Evolutionary conservation across 495 filamentous ascomycete species (phyloP).

Genomic region (Tuber umbilicatum): DNA sequence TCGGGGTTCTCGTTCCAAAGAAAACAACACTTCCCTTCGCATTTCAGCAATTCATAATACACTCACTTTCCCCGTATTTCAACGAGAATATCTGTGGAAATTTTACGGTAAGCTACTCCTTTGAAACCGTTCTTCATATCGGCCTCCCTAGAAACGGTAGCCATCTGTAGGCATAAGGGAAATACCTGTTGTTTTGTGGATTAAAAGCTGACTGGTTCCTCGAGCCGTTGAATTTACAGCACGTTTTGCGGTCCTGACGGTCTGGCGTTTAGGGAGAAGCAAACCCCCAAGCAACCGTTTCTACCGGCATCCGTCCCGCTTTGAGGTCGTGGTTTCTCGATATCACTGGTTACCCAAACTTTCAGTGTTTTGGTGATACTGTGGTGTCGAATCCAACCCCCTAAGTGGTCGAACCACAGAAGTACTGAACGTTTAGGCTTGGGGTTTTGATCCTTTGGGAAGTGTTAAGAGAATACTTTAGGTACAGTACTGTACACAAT

Average conservation of each 20-base stretch:
- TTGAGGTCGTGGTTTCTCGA: slow-evolving; percentile 5
- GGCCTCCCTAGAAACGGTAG: slow-evolving; percentile 9
- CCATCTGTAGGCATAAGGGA: slow-evolving; percentile 3
- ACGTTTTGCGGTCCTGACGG: slow-evolving; percentile 3
- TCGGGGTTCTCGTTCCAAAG: neutral
- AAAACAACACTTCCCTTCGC: neutral
- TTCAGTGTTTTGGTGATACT: slow-evolving; percentile 5
- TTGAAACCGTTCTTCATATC: neutral
- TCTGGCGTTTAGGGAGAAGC: slow-evolving; percentile 12
- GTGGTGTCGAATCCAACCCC: slow-evolving; percentile 6
- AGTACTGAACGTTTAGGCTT: neutral
- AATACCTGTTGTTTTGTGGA: slow-evolving; percentile 8
- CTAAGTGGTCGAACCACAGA: neutral
- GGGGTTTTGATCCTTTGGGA: neutral
- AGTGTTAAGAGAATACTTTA: neutral
- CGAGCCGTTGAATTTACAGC: slow-evolving; percentile 2
- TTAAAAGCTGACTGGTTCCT: slow-evolving; percentile 24
- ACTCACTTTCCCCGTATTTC: neutral
- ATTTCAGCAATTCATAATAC: neutral
- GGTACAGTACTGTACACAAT: neutral
- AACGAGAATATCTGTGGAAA: neutral
- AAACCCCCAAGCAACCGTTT: slow-evolving; percentile 2
- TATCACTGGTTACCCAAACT: slow-evolving; percentile 1
- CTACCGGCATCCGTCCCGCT: slow-evolving; percentile 1
- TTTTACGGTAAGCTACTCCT: neutral